These are phyloP conservation scores for Scedosporium boydii DNA, from an alignment of 2,329 filamentous ascomycete species.

Conservation along the genomic window DNA sequence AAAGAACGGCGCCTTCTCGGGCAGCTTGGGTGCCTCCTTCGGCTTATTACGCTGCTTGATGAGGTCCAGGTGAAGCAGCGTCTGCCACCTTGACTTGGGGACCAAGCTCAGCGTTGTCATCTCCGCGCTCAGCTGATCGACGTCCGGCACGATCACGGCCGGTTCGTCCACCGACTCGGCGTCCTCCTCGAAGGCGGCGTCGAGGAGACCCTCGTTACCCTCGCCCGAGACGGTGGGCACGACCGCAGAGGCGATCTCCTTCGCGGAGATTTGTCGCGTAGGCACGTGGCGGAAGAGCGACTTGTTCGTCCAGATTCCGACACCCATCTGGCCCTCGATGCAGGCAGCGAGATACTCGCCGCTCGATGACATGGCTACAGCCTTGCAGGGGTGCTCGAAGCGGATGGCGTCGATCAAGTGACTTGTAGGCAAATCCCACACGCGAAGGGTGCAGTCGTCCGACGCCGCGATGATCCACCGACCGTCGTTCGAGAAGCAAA, in stretches of 20 bases:
- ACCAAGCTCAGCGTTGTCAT: constrained; percentile 85
- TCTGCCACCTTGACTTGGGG: constrained; percentile 89
- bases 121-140: constrained; percentile 72
- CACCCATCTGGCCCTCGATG: constrained; percentile 69
- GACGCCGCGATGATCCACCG: constrained; percentile 88
- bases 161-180: constrained; percentile 32
- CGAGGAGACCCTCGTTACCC: constrained; percentile 63
- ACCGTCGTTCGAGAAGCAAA: constrained; percentile 85
- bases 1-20: constrained; percentile 95
- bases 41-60: constrained; percentile 94
- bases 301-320: constrained; percentile 95
- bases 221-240: constrained; percentile 76
- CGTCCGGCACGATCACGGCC: constrained; percentile 43
- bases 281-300: constrained; percentile 83
- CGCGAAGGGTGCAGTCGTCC: constrained; percentile 66
- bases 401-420: constrained; percentile 90
- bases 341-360: constrained; percentile 93
- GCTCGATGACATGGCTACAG: constrained; percentile 77
- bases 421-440: constrained; percentile 94
- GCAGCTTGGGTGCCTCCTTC: constrained; percentile 79
- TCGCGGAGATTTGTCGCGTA: constrained; percentile 73
- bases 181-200: constrained; percentile 60
- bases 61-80: constrained; percentile 79
- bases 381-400: constrained; percentile 68
- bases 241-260: constrained; percentile 55